Evolutionary conservation across 169 alveolate species (phyloP), one percentile per base, ranked within the genome.

Genomic region (Amoebophrya sp.): DNA sequence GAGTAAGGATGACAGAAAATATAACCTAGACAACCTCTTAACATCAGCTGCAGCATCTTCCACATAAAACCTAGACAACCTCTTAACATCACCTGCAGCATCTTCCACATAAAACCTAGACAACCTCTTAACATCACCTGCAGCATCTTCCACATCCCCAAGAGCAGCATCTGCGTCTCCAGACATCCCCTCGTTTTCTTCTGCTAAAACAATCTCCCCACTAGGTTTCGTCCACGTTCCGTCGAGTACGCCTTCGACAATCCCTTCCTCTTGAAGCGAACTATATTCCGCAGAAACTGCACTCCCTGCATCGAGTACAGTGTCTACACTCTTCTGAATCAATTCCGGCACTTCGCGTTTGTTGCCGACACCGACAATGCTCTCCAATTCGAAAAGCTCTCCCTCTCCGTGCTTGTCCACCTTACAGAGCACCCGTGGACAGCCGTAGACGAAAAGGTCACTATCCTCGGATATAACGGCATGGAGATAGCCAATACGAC

Each of bases 391-490:
- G 65, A 47, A 47, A 18, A 47, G 65, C 6, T 47, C 65, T 12
- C 65, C 65, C 65, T 12, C 65, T 18, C 65, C 65, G 65, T 47
- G 18, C 18, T 92, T 93, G n/a, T 96, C 96, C 93, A 95, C 91
- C 93, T 96, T 96, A 77, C 92, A 95, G 41, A 96, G 94, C 41
- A 96, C 97, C 93, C 92, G 89, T 55, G 93, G 93, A 33, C 96
- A 96, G 2, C 98, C 98, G 93, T 94, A 96, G 34, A 96, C 97
- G 33, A 96, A 89, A 34, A 96, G 94, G 94, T 96, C 98, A 78
- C 97, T 95, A 93, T 96, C 98, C 91, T 96, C 98, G 47, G 97
- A 95, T 18, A 96, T 94, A 0, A 96, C 95, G 18, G 95, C 92
- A 91, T 96, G 96, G 26, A 96, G 96, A 83, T 94, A 93, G 40